Base-by-base conservation (phyloP, 2,329 filamentous ascomycete species). In the Acephala macrosclerotiorum region DNA sequence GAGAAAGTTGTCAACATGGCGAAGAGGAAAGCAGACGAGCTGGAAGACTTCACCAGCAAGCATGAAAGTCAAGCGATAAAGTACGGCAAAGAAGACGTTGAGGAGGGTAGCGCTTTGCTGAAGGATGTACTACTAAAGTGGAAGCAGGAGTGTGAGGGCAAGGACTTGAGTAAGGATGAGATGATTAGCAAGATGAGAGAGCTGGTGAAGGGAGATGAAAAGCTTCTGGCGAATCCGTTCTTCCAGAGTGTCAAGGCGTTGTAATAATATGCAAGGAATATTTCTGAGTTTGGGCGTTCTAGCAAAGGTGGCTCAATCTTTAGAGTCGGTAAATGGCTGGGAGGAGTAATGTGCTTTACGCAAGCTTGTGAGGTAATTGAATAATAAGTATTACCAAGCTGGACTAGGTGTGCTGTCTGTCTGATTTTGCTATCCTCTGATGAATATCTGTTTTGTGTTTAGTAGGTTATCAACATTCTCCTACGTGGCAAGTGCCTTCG, bases 1-100 rank as follows among this genome's bases (percentile, higher is more conserved):
- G 90, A 93, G 73, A 99, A 99, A 81, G 96, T 99, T 18, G 92
- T 99, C 67, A 93, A 94, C 70, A 99, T 99, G 96, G 96, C 96
- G n/a, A 97, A 97, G 81, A 88, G 96, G 73, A 99, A 99, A 82
- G 96, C 96, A 0, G 96, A 98, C 78, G 96, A 99, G 83, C 85
- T 99, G 40, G 96, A 99, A 78, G 96, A 99, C 77, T 99, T 99
- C 74, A 91, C 92, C 0, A 87, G 87, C 59, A 94, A 94, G 80
- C 89, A 92, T 73, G 89, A 92, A 68, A 84, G 85, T 53, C 73
- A 83, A 7, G 82, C 83, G 8, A 78, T 85, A 51, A 81, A 87
- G 71, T 93, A 93, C 76, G 91, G 86, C 70, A 94, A 93, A 74
- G 87, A 94, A 69, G 94, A 99, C 71, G 91, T 98, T 0, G 94